Percentiles rank a stretch among this genome's conserved stretches.
Conservation (phyloP, 305 asterid genomes). For the Solanum hybrid region DNA sequence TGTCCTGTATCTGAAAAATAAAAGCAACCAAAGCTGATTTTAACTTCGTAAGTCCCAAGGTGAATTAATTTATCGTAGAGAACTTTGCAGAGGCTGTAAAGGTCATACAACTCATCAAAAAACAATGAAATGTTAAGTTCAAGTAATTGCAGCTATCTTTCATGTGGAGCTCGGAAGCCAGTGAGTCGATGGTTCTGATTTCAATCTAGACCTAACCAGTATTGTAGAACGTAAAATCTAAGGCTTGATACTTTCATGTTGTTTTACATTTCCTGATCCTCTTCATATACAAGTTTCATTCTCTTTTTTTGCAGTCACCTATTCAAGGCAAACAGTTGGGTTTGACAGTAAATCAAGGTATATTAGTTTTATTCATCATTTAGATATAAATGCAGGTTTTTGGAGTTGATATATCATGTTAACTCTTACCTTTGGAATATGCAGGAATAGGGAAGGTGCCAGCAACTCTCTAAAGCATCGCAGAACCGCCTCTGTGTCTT, state of each 20-base stretch:
- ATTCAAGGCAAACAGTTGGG: constrained; percentile 35
- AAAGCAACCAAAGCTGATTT: neutral
- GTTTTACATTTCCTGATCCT: neutral
- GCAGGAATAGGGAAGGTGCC: constrained; percentile 46
- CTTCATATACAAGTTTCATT: neutral
- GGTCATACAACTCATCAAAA: neutral
- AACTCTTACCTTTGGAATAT: neutral
- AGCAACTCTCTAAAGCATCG: constrained; percentile 44
- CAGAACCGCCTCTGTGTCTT: constrained; percentile 67
- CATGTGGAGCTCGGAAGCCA: neutral
- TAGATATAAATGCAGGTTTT: neutral
- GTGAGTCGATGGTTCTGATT: neutral
- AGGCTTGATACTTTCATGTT: neutral
- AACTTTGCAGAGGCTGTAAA: neutral
- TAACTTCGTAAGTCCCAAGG: neutral
- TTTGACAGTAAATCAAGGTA: constrained; percentile 53
- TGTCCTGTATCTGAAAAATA: neutral
- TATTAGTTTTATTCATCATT: neutral
- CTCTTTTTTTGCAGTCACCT: neutral
- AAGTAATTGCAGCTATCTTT: neutral
- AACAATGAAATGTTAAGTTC: neutral
- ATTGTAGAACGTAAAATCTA: neutral
- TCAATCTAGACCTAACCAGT: neutral
- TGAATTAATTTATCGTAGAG: neutral
- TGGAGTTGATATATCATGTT: neutral